These are phyloP conservation scores for Lonicera japonica DNA, from an alignment of 129 eudicot genomes.

Conservation along the genomic window DNA sequence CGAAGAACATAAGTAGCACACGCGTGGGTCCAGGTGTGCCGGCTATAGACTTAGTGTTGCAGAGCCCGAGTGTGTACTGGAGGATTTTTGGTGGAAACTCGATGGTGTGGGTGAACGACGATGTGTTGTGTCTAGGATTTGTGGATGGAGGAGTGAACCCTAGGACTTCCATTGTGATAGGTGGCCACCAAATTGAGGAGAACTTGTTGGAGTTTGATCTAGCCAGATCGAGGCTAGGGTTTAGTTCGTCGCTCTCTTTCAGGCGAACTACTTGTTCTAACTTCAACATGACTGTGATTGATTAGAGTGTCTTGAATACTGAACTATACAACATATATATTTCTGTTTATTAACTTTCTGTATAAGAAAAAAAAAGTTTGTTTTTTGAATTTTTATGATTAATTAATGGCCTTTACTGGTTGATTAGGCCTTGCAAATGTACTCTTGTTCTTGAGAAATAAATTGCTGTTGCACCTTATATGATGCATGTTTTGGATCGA, in stretches of 20 bases:
- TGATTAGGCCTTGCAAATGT: neutral
- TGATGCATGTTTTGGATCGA: too few species aligned
- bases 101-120: conserved; percentile 21
- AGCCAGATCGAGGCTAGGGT: conserved; percentile 16
- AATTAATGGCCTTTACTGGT: neutral
- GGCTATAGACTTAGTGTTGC: conserved; percentile 21
- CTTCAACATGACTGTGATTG: conserved; percentile 14
- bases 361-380: too few species aligned
- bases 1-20: conserved; percentile 18
- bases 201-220: conserved; percentile 29
- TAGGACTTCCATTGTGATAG: conserved; percentile 25
- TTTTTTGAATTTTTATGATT: neutral
- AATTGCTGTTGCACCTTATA: too few species aligned
- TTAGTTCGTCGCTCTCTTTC: conserved; percentile 21
- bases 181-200: conserved; percentile 39
- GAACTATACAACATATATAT: neutral
- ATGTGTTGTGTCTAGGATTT: conserved; percentile 30
- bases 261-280: conserved; percentile 23
- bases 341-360: neutral
- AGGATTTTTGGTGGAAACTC: conserved; percentile 37
- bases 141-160: conserved; percentile 22
- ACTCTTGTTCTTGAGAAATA: neutral
- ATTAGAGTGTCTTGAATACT: neutral
- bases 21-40: conserved; percentile 27
- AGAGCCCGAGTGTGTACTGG: conserved; percentile 20